Evolutionary conservation across 2,329 filamentous ascomycete species (phyloP).

Genomic region (Fusarium sambucinum): DNA sequence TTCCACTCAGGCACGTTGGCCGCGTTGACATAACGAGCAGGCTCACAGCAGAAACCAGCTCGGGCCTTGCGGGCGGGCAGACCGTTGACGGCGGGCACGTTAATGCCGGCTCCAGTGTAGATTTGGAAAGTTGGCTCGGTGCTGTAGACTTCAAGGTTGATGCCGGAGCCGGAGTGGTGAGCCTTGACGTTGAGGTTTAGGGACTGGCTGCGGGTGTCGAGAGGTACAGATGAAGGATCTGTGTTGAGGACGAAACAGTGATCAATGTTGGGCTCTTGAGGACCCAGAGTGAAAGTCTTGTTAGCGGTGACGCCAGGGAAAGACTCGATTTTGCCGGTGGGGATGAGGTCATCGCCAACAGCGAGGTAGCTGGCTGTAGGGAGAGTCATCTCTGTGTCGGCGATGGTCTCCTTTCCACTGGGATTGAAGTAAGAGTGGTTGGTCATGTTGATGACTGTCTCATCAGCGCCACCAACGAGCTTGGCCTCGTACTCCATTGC

Average conservation of each 20-base stretch:
- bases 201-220: slow-evolving; percentile 74
- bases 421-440: slow-evolving; percentile 91
- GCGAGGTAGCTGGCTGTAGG: slow-evolving; percentile 75
- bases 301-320: slow-evolving; percentile 75
- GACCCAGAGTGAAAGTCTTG: slow-evolving; percentile 78
- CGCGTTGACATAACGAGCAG: slow-evolving; percentile 90
- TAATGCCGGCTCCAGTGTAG: slow-evolving; percentile 89
- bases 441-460: slow-evolving; percentile 92
- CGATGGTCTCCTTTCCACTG: slow-evolving; percentile 63
- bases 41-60: slow-evolving; percentile 91
- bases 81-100: slow-evolving; percentile 76
- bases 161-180: slow-evolving; percentile 76
- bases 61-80: slow-evolving; percentile 74
- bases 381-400: slow-evolving; percentile 75
- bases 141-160: slow-evolving; percentile 88
- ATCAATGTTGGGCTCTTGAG: slow-evolving; percentile 81
- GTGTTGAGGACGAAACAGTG: slow-evolving; percentile 87
- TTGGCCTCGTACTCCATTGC: slow-evolving; percentile 92
- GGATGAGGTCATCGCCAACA: slow-evolving; percentile 79
- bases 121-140: slow-evolving; percentile 98
- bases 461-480: slow-evolving; percentile 81
- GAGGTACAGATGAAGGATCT: slow-evolving; percentile 68
- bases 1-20: slow-evolving; percentile 85
- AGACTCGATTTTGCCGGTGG: slow-evolving; percentile 72
- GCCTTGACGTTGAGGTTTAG: slow-evolving; percentile 78